Evolutionary conservation across 345 rosid genomes (phyloP).

Genomic region (Bretschneidera sinensis): DNA sequence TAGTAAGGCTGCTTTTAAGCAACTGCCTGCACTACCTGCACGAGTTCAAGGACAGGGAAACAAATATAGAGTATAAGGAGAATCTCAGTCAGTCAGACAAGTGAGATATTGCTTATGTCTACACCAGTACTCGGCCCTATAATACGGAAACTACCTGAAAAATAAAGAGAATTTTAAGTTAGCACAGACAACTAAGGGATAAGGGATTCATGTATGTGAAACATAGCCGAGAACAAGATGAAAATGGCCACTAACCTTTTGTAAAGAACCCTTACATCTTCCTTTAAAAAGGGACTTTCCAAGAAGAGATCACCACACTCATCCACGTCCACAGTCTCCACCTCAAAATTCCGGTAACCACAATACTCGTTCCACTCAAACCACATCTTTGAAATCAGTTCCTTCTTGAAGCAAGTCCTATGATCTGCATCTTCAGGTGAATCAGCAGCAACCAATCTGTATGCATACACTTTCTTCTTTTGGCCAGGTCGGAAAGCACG

Average conservation of each 20-base stretch:
- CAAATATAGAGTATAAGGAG: no score
- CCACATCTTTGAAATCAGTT: slow-evolving; percentile 83
- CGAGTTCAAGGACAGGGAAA: background rate
- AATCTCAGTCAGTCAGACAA: background rate
- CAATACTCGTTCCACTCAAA: slow-evolving; percentile 82
- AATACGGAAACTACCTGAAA: background rate
- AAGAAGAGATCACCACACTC: slow-evolving; percentile 56
- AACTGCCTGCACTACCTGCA: background rate
- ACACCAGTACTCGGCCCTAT: no score
- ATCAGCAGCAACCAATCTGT: slow-evolving; percentile 68
- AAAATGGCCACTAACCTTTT: slow-evolving; percentile 38
- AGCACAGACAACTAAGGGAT: background rate
- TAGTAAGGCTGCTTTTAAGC: background rate
- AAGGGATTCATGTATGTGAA: background rate
- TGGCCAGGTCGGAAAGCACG: slow-evolving; percentile 91
- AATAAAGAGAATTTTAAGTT: background rate
- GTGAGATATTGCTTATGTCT: background rate
- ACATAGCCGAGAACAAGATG: background rate
- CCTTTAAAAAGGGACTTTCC: slow-evolving; percentile 38
- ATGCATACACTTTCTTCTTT: slow-evolving; percentile 64
- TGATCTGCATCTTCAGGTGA: slow-evolving; percentile 79
- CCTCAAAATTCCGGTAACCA: slow-evolving; percentile 47
- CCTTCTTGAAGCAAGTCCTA: slow-evolving; percentile 59
- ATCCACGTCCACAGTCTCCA: slow-evolving; percentile 41
- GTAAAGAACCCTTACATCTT: slow-evolving; percentile 46